Percentiles rank a stretch among this genome's conserved stretches.
Conservation (phyloP, 495 filamentous ascomycete species). For the Durotheca rogersii region DNA sequence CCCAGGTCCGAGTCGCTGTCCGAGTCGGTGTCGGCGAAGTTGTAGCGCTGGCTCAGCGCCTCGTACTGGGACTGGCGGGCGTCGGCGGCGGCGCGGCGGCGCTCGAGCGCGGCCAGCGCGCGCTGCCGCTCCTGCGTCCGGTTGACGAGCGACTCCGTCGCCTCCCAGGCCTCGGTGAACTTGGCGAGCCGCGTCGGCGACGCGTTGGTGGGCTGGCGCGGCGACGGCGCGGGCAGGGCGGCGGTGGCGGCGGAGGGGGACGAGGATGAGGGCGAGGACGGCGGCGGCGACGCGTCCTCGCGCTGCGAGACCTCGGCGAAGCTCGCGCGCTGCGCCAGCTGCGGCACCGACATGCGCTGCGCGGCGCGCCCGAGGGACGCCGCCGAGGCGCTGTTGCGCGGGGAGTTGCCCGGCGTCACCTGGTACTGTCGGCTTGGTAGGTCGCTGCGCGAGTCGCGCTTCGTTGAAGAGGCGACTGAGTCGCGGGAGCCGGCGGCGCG, state of each 20-base stretch:
- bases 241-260: slow-evolving; percentile 36
- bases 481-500: slow-evolving; percentile 57
- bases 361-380: slow-evolving; percentile 41
- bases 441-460: slow-evolving; percentile 50
- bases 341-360: slow-evolving; percentile 45
- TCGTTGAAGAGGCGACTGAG: slow-evolving; percentile 48
- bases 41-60: slow-evolving; percentile 48
- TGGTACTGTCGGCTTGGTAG: slow-evolving; percentile 56
- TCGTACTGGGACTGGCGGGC: slow-evolving; percentile 50
- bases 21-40: slow-evolving; percentile 45
- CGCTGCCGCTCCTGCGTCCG: slow-evolving; percentile 50
- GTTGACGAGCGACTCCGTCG: slow-evolving; percentile 53
- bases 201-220: slow-evolving; percentile 42
- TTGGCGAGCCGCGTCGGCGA: slow-evolving; percentile 56
- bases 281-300: too few relatives aligned
- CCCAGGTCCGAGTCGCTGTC: slow-evolving; percentile 31
- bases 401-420: slow-evolving; percentile 44
- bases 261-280: slow-evolving; percentile 29
- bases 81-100: slow-evolving; percentile 45
- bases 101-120: slow-evolving; percentile 37
- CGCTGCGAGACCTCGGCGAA: slow-evolving; percentile 43
- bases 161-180: slow-evolving; percentile 62
- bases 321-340: slow-evolving; percentile 34
- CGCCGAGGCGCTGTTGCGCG: slow-evolving; percentile 45
- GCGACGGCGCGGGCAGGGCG: slow-evolving; percentile 25